A percentile compares a stretch with the other conserved stretches of the same genome.
These are phyloP conservation scores for Fusarium humuli DNA, from an alignment of 2,329 filamentous ascomycete species.

Conservation along the genomic window DNA sequence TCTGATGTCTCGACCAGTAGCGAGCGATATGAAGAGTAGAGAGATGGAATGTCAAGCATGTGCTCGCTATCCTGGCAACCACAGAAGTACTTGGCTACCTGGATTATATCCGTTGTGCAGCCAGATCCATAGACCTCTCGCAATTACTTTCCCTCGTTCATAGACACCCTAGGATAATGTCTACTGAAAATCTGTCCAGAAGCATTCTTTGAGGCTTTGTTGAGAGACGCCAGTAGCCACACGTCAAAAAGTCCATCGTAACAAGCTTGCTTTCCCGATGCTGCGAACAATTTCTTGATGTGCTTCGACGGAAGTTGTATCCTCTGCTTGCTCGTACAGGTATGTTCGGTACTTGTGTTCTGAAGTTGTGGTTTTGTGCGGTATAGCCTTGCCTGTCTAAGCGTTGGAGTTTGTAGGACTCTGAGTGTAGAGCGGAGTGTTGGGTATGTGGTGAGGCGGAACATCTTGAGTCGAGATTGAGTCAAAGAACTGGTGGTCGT, in stretches of 20 bases:
- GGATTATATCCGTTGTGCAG: neutral
- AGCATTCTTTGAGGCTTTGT: neutral
- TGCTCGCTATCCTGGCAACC: neutral
- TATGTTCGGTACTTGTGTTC: neutral
- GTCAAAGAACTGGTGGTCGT: neutral
- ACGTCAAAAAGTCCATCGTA: neutral
- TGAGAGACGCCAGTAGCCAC: neutral
- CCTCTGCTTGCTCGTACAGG: neutral
- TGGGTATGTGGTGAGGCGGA: neutral
- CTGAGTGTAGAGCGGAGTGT: neutral
- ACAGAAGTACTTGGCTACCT: neutral
- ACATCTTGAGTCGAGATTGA: neutral
- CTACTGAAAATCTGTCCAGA: neutral
- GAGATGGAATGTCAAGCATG: neutral
- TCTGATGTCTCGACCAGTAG: neutral
- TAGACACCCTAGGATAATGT: neutral
- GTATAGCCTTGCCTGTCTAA: neutral
- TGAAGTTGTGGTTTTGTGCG: neutral
- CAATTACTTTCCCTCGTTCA: neutral
- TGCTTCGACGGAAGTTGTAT: neutral
- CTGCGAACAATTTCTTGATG: neutral
- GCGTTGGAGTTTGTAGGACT: neutral
- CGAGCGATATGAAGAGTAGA: neutral
- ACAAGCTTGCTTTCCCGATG: neutral
- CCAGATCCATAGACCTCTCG: neutral